Conservation (phyloP, 179 eudicot species). For the Patellifolia procumbens region DNA sequence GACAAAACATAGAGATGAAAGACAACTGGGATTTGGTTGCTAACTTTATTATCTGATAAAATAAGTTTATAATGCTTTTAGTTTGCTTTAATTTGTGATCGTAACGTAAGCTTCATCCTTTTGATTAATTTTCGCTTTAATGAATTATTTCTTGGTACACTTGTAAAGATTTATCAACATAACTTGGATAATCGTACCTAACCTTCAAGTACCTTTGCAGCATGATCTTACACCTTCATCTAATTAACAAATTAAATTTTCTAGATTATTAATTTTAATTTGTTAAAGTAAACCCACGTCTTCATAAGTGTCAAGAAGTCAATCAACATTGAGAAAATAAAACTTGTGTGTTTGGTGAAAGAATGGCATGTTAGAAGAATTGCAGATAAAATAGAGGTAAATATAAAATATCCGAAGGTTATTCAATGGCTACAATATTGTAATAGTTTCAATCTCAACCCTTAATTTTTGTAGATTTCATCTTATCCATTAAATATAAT, state of each 20-base stretch:
- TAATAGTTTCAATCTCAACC: too few species aligned
- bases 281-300: neutral
- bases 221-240: neutral
- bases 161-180: neutral
- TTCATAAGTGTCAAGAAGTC: neutral
- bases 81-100: neutral
- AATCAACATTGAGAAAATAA: neutral
- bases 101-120: neutral
- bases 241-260: neutral
- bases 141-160: neutral
- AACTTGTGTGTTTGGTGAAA: neutral
- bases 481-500: too few species aligned
- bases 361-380: neutral
- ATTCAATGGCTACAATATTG: too few species aligned
- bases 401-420: too few species aligned
- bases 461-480: too few species aligned
- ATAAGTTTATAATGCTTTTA: neutral
- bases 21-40: conserved; percentile 16
- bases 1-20: neutral
- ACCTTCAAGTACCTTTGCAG: neutral
- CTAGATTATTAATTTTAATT: neutral
- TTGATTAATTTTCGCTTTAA: neutral
- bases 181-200: neutral
- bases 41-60: neutral
- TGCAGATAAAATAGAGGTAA: too few species aligned